These are phyloP conservation scores for Fagus crenata DNA, from an alignment of 306 rosid genomes.

Conservation along the genomic window DNA sequence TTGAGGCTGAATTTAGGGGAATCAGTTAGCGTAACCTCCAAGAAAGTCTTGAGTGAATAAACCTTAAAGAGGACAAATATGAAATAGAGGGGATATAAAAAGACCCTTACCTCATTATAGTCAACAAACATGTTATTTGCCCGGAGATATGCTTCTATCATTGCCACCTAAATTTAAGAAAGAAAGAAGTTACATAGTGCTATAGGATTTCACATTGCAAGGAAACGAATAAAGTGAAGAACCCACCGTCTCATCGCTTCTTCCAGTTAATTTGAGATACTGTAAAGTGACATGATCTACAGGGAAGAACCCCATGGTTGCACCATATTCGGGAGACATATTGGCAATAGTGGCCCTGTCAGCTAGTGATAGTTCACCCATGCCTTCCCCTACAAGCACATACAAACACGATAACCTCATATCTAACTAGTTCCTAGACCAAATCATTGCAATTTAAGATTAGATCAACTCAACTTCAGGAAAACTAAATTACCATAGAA, in stretches of 20 bases:
- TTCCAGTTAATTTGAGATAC: slow-evolving; percentile 88
- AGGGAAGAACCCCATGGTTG: slow-evolving; percentile 98
- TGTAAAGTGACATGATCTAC: slow-evolving; percentile 94
- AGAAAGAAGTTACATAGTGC: slow-evolving; percentile 26
- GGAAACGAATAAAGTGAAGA: slow-evolving; percentile 18
- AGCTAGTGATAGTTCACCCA: slow-evolving; percentile 86
- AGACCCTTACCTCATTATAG: slow-evolving; percentile 67
- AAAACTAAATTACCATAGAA: slow-evolving; percentile 64
- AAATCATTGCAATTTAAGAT: neutral
- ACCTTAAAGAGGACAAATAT: neutral
- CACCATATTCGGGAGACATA: slow-evolving; percentile 99
- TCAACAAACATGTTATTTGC: slow-evolving; percentile 92
- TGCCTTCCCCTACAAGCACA: slow-evolving; percentile 77
- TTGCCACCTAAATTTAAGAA: slow-evolving; percentile 62
- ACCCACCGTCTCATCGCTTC: slow-evolving; percentile 93
- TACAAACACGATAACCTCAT: slow-evolving; percentile 21
- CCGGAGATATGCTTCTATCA: slow-evolving; percentile 93
- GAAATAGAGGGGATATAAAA: slow-evolving; percentile 1
- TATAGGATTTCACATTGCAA: slow-evolving; percentile 25
- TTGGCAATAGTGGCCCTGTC: slow-evolving; percentile 99
- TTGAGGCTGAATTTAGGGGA: slow-evolving; percentile 63
- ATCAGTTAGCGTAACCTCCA: slow-evolving; percentile 32
- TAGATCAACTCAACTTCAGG: neutral
- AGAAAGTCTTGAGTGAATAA: neutral
- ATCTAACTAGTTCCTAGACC: neutral